Conservation (phyloP, 1,284 basidiomycete genomes). For the Ganoderma lingzhi region DNA sequence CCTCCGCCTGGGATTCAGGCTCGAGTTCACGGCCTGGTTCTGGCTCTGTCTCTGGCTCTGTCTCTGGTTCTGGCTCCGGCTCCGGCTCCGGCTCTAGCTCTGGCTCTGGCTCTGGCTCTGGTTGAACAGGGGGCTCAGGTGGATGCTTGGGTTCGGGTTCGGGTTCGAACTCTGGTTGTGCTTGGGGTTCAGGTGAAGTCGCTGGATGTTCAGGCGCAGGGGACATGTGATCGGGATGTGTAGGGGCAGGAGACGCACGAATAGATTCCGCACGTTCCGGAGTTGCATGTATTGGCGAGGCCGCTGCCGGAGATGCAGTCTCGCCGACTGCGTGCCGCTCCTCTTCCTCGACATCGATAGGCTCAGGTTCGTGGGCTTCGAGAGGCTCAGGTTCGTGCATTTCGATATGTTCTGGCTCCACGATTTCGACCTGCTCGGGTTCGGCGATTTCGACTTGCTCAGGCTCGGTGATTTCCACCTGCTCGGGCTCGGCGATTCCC, state of each 20-base stretch:
- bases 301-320: neutral
- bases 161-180: neutral
- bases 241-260: neutral
- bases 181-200: neutral
- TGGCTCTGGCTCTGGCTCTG: neutral
- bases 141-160: neutral
- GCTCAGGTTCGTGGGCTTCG: neutral
- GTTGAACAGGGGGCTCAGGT: too few species aligned
- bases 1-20: neutral
- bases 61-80: neutral
- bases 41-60: neutral
- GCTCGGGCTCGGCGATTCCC: neutral
- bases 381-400: neutral
- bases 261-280: neutral
- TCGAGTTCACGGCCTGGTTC: slow-evolving; percentile 5
- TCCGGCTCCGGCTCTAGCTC: neutral
- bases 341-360: neutral
- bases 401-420: neutral
- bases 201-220: neutral
- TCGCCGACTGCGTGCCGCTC: neutral
- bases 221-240: neutral
- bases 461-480: neutral
- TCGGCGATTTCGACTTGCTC: neutral
- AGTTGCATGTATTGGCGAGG: neutral
- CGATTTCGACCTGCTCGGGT: neutral